Evolutionary conservation across 768 basidiomycete genomes (phyloP).

Genomic region (Boletus rubroflammeus): DNA sequence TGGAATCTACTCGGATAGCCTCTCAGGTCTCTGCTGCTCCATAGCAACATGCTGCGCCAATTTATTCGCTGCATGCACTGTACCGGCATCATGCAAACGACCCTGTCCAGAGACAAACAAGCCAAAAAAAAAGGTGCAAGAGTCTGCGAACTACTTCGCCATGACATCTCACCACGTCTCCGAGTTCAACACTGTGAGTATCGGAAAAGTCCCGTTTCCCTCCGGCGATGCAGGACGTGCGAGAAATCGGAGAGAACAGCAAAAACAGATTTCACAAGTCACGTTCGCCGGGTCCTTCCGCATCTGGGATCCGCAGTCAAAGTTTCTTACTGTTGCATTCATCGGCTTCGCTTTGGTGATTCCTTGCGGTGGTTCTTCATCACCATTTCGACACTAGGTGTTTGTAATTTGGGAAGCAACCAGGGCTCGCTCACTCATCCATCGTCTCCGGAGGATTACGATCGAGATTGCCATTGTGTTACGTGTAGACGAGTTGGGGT

Average conservation of each 20-base stretch:
- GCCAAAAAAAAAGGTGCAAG: not conserved
- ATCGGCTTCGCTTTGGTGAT: not conserved
- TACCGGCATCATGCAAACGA: not conserved
- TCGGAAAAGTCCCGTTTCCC: not conserved
- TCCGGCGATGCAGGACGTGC: not conserved
- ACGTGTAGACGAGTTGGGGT: not conserved
- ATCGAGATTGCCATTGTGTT: not conserved
- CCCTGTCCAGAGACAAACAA: not conserved
- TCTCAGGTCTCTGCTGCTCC: not conserved
- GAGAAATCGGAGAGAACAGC: not conserved
- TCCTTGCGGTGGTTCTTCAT: not conserved
- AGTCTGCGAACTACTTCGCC: not conserved
- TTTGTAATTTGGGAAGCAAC: conserved; percentile 8
- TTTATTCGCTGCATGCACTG: not conserved
- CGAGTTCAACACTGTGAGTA: not conserved
- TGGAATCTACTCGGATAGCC: not conserved
- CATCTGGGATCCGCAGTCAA: conserved; percentile 1
- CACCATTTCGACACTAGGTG: not conserved
- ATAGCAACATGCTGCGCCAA: not conserved
- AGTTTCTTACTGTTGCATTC: not conserved
- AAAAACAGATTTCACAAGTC: not conserved
- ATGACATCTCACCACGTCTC: not conserved
- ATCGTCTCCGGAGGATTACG: not conserved
- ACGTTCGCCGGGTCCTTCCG: conserved; percentile 4
- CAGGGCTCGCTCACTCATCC: not conserved